Percentiles rank a stretch among this genome's conserved stretches.
phyloP scores from a whole-genome alignment of 768 basidiomycete genomes.

The Boletus tylopilopsis region DNA sequence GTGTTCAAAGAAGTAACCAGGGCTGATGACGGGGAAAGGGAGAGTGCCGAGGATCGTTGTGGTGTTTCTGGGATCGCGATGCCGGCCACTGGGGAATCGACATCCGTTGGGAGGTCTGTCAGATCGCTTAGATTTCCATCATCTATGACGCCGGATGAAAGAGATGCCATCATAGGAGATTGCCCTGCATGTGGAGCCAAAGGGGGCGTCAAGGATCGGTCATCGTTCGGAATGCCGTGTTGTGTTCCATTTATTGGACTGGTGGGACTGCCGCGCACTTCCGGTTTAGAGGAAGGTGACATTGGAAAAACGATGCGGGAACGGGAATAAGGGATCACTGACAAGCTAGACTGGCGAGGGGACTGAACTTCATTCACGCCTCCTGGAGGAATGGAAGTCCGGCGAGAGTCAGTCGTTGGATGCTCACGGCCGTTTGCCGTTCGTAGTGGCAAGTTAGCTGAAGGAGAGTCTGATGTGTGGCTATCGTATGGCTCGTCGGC shows the following conservation, averaged over 20 bases:
- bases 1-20: not conserved
- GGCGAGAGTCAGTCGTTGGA: not conserved
- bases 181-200: not conserved
- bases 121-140: conserved; percentile 25
- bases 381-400: not conserved
- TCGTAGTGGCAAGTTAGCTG: not conserved
- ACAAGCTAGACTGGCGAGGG: not conserved
- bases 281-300: not conserved
- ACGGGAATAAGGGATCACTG: not conserved
- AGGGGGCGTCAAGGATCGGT: not conserved
- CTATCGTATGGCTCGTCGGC: conserved; percentile 3
- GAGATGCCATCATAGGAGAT: not conserved
- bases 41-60: not conserved
- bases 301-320: not conserved
- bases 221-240: not conserved
- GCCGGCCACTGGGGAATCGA: conserved; percentile 11
- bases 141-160: conserved; percentile 3
- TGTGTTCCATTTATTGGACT: not conserved
- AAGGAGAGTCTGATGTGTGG: not conserved
- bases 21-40: not conserved
- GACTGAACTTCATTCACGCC: not conserved
- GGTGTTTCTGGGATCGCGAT: not conserved
- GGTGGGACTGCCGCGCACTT: not conserved
- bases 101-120: conserved; percentile 29
- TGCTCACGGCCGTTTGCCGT: not conserved